A percentile compares a stretch with the other conserved stretches of the same genome.
Evolutionary conservation across 1,139 yeast species (phyloP).

Genomic region (Taphrina deformans): DNA sequence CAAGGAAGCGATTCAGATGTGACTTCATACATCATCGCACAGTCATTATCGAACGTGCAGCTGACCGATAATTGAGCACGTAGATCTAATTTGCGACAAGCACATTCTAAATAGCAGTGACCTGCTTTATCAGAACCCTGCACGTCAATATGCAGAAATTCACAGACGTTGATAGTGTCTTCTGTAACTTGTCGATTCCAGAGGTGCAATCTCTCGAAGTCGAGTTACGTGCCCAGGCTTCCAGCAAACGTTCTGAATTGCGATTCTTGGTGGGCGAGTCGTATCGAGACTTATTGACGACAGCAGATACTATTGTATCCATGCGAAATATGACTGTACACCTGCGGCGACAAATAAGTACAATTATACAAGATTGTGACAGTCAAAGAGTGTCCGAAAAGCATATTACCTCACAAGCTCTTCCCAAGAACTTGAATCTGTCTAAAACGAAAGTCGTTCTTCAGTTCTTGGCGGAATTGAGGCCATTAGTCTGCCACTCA

Average conservation of each 20-base stretch:
- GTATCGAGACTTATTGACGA: constrained; percentile 22
- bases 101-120: too few relatives aligned
- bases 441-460: background rate
- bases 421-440: background rate
- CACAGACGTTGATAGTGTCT: constrained; percentile 10
- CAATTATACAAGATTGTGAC: constrained; percentile 2
- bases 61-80: too few relatives aligned
- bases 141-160: background rate
- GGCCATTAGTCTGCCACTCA: background rate
- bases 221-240: constrained; percentile 14
- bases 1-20: too few relatives aligned
- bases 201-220: constrained; percentile 18
- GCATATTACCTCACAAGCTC: background rate
- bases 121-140: too few relatives aligned
- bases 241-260: constrained; percentile 12
- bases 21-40: too few relatives aligned
- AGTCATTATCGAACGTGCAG: too few relatives aligned
- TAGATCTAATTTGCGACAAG: background rate
- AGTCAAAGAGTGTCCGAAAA: background rate
- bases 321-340: constrained; percentile 19
- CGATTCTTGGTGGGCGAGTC: constrained; percentile 29
- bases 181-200: background rate
- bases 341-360: constrained; percentile 4
- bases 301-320: constrained; percentile 26
- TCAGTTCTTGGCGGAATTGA: background rate